Evolutionary conservation across 2,329 filamentous ascomycete genomes (phyloP).

Genomic region (Beauveria pseudobassiana): DNA sequence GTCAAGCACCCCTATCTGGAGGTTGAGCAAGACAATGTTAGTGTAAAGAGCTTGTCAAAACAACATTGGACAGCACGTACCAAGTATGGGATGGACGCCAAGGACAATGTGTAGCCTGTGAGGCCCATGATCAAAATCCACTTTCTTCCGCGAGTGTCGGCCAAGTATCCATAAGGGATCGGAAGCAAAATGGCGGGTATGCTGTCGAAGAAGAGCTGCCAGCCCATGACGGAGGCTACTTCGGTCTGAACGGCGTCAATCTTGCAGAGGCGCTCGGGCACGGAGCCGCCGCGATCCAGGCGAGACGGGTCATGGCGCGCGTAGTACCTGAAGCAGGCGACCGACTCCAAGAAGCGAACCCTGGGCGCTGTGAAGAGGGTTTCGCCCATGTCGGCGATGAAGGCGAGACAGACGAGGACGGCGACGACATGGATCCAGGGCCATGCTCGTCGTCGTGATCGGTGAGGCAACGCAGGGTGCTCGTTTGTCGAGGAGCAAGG

Average conservation of each 20-base stretch:
- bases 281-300: not conserved
- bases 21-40: too few species aligned
- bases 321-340: not conserved
- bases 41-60: too few species aligned
- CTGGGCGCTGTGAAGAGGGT: not conserved
- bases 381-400: not conserved
- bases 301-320: not conserved
- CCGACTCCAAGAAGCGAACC: slow-evolving; percentile 1
- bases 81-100: too few species aligned
- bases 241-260: not conserved
- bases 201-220: not conserved
- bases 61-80: too few species aligned
- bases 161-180: too few species aligned
- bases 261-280: slow-evolving; percentile 1
- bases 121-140: too few species aligned
- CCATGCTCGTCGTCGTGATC: not conserved
- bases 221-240: not conserved
- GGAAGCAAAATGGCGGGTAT: too few species aligned
- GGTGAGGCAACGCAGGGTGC: not conserved
- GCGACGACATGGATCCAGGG: not conserved
- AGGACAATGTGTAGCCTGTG: too few species aligned
- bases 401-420: not conserved
- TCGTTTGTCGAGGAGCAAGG: not conserved
- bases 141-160: too few species aligned
- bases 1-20: too few species aligned